Conservation (phyloP, 306 rosid genomes). For the Lablab purpureus region DNA sequence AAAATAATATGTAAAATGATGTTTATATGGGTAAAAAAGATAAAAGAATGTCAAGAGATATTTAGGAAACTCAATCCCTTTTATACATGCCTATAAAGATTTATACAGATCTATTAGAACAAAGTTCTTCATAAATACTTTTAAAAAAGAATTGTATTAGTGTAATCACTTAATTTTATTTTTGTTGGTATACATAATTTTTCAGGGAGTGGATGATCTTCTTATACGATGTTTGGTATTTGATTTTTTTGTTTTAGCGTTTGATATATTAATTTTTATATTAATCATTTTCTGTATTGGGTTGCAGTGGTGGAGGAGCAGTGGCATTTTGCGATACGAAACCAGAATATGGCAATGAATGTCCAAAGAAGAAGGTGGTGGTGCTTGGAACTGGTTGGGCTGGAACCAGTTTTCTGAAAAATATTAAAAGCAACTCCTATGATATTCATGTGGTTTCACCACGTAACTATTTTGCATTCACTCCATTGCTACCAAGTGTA, state of each 20-base stretch:
- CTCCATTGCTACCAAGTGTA: constrained; percentile 93
- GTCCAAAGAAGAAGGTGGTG: constrained; percentile 73
- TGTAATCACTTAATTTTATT: no score
- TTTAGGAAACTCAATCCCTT: no score
- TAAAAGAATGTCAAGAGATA: no score
- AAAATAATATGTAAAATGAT: no score
- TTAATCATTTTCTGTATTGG: background rate
- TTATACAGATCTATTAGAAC: no score
- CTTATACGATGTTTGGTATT: no score
- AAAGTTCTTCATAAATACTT: no score
- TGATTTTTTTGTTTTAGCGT: background rate
- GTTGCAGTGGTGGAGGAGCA: constrained; percentile 78
- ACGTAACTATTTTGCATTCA: constrained; percentile 93
- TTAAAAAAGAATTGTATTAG: no score
- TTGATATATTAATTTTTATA: background rate
- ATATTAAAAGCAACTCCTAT: constrained; percentile 58
- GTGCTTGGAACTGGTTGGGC: constrained; percentile 99
- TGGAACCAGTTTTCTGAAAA: constrained; percentile 87
- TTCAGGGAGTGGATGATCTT: background rate
- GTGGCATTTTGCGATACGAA: constrained; percentile 72
- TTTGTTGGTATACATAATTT: background rate
- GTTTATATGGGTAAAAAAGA: no score
- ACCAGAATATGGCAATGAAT: constrained; percentile 30
- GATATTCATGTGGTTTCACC: constrained; percentile 93
- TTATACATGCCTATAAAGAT: no score